Percentiles rank a stretch among this genome's conserved stretches.
Conservation (phyloP, 2,329 filamentous ascomycete genomes). For the Cladophialophora exuberans region DNA sequence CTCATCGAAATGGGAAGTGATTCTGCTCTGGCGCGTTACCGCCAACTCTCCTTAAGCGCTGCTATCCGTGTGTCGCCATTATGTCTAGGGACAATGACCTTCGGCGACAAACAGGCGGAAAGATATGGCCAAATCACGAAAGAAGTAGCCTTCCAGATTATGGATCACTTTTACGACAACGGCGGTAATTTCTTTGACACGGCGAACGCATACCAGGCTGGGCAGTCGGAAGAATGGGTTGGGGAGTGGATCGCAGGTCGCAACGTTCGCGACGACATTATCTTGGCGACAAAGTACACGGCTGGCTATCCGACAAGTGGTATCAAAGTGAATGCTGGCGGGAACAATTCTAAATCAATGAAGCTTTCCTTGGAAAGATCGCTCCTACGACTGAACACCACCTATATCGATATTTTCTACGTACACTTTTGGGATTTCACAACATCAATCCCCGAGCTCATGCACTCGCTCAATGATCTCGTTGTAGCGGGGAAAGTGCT, state of each 20-base stretch:
- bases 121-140: constrained; percentile 43
- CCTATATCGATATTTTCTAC: constrained; percentile 42
- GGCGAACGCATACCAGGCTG: constrained; percentile 47
- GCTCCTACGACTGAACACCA: constrained; percentile 39
- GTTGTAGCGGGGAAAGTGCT: constrained; percentile 65
- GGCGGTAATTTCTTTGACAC: constrained; percentile 59
- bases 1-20: no score
- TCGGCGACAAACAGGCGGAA: constrained; percentile 52
- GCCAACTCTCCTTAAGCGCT: constrained; percentile 55
- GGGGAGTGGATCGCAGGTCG: constrained; percentile 56
- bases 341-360: constrained; percentile 41
- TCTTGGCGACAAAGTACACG: constrained; percentile 60
- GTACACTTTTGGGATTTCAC: constrained; percentile 63
- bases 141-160: constrained; percentile 48
- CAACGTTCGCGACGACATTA: constrained; percentile 53
- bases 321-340: constrained; percentile 47
- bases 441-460: constrained; percentile 68
- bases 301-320: constrained; percentile 37
- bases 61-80: constrained; percentile 58
- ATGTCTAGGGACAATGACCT: constrained; percentile 60
- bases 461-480: constrained; percentile 67
- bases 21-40: no score
- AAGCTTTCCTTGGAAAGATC: constrained; percentile 37
- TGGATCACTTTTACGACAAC: constrained; percentile 51
- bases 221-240: constrained; percentile 52